Conservation (phyloP, 108 stramenopile genomes). For the Mayamaea pseudoterrestris region DNA sequence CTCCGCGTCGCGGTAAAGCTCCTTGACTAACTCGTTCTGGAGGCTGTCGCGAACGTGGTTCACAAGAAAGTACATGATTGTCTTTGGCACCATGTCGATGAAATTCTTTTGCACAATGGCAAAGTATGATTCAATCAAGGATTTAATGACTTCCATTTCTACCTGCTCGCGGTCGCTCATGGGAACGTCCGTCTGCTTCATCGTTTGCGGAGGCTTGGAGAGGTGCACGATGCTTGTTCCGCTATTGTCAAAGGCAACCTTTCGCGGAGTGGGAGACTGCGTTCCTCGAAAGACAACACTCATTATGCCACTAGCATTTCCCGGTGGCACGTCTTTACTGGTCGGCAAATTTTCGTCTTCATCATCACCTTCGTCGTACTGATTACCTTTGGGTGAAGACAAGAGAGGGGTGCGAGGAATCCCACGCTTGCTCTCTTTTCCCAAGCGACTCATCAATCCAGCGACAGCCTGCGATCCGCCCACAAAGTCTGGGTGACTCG, state of each 20-base stretch:
- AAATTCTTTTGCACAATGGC: conserved; percentile 80
- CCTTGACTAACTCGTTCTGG: conserved; percentile 92
- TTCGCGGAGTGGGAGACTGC: conserved; percentile 13
- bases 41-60: conserved; percentile 89
- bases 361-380: conserved; percentile 33
- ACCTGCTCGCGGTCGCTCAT: conserved; percentile 78
- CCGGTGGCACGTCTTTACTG: conserved; percentile 8
- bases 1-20: conserved; percentile 85
- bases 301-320: conserved; percentile 64
- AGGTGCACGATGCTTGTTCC: conserved; percentile 85
- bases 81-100: conserved; percentile 29
- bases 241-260: not conserved
- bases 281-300: conserved; percentile 83
- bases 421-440: conserved; percentile 33
- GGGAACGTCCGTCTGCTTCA: conserved; percentile 85
- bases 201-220: conserved; percentile 85
- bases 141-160: conserved; percentile 96
- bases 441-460: conserved; percentile 63
- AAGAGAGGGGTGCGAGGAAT: conserved; percentile 31
- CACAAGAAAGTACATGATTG: conserved; percentile 98
- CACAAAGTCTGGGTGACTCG: conserved; percentile 97
- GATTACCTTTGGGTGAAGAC: conserved; percentile 31
- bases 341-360: conserved; percentile 27
- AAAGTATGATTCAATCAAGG: conserved; percentile 90
- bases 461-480: conserved; percentile 88